Conservation (phyloP, 1,284 basidiomycete species). For the Apiotrichum mycotoxinovorans region DNA sequence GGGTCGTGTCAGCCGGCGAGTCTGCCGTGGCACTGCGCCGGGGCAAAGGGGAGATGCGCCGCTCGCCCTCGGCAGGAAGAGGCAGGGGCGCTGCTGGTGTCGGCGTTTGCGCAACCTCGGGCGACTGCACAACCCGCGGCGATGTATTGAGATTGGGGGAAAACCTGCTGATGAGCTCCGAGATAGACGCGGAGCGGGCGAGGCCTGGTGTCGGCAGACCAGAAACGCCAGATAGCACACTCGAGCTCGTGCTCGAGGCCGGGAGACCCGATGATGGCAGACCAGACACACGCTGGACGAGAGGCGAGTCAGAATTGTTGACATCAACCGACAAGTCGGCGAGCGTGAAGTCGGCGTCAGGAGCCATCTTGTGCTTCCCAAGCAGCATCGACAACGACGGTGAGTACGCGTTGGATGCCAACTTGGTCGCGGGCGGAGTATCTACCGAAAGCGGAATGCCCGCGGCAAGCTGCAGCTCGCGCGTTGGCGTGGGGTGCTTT, state of each 20-base stretch:
- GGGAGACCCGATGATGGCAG: background rate
- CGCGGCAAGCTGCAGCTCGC: slow-evolving; percentile 9
- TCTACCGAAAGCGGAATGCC: slow-evolving; percentile 10
- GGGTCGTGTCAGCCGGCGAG: background rate
- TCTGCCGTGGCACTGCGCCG: background rate
- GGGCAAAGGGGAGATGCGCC: slow-evolving; percentile 14
- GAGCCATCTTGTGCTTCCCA: background rate
- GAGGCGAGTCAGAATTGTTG: background rate
- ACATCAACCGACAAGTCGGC: slow-evolving; percentile 12
- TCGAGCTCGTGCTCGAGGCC: background rate
- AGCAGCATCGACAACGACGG: slow-evolving; percentile 15
- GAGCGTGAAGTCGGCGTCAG: slow-evolving; percentile 3
- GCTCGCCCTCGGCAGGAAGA: background rate
- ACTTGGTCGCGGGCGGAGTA: background rate
- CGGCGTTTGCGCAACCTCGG: background rate
- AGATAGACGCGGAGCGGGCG: background rate
- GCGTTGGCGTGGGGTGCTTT: background rate
- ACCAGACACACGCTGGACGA: background rate
- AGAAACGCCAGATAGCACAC: background rate
- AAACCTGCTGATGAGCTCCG: slow-evolving; percentile 7
- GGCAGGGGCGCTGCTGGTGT: background rate
- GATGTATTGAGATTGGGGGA: background rate
- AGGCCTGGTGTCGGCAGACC: background rate
- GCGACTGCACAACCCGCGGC: background rate
- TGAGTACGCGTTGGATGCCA: slow-evolving; percentile 1